phyloP scores from a whole-genome alignment of 345 rosid genomes.

The Geranium rotundifolium region DNA sequence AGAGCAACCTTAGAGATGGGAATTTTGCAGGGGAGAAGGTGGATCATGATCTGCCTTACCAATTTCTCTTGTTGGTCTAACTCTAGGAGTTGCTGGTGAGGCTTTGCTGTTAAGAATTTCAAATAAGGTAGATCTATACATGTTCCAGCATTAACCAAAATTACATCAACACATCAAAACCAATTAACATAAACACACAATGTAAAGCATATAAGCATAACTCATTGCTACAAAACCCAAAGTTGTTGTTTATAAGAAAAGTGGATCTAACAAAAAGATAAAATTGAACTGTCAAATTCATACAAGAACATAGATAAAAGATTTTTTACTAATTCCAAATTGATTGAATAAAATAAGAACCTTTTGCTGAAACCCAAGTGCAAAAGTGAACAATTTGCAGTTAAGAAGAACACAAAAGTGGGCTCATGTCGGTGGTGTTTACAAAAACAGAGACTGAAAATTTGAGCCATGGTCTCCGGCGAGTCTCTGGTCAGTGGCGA shows the following conservation, averaged over 20 bases:
- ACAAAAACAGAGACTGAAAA: too few species aligned
- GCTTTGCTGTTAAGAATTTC: slow-evolving; percentile 59
- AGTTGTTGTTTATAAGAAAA: slow-evolving; percentile 2
- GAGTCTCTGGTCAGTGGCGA: too few species aligned
- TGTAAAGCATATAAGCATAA: slow-evolving; percentile 4
- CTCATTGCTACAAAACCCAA: neutral
- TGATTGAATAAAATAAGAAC: neutral
- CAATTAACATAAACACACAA: slow-evolving; percentile 6
- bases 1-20: slow-evolving; percentile 69
- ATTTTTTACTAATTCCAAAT: too few species aligned
- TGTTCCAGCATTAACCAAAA: slow-evolving; percentile 9
- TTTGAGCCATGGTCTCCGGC: too few species aligned
- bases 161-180: slow-evolving; percentile 8
- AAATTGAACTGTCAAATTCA: too few species aligned
- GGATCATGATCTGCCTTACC: slow-evolving; percentile 53
- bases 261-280: slow-evolving; percentile 14
- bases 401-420: neutral
- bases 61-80: slow-evolving; percentile 37
- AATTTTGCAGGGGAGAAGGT: slow-evolving; percentile 40
- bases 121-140: slow-evolving; percentile 52
- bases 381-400: neutral
- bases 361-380: neutral
- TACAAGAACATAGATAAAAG: too few species aligned
- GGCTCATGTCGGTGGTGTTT: too few species aligned
- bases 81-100: slow-evolving; percentile 61